phyloP scores from a whole-genome alignment of 23 red algal species.

The Gracilaria gracilis region DNA sequence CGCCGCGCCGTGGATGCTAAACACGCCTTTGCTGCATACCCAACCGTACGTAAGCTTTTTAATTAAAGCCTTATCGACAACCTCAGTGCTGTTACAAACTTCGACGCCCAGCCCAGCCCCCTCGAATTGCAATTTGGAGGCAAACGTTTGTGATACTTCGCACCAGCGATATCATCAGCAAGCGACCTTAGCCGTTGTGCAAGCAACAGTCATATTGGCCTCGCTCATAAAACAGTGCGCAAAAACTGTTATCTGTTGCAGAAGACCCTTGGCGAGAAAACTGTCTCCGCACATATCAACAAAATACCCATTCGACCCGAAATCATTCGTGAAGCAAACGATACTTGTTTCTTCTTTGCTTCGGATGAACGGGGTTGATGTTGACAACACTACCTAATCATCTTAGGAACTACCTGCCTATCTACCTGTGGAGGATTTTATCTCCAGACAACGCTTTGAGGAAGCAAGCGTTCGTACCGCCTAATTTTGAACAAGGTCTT shows the following conservation, averaged over 20 bases:
- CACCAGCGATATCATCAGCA: neutral
- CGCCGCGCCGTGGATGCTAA: neutral
- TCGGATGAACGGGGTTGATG: slow-evolving; percentile 5
- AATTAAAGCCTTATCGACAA: neutral
- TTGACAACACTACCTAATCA: slow-evolving; percentile 12
- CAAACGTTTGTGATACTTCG: neutral
- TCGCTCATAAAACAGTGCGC: too few relatives aligned
- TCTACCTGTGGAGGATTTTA: slow-evolving; percentile 18
- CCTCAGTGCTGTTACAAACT: neutral
- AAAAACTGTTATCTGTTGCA: neutral
- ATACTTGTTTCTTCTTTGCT: neutral
- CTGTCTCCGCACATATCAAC: neutral
- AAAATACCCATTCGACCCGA: neutral
- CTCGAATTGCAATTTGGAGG: neutral
- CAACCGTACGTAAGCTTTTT: neutral
- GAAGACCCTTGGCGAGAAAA: neutral
- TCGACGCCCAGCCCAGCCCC: neutral
- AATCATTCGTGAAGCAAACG: neutral
- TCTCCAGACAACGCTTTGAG: neutral
- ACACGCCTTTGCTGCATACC: neutral
- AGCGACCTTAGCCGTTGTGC: neutral
- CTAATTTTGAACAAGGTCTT: slow-evolving; percentile 3
- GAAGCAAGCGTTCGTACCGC: neutral
- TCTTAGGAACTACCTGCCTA: slow-evolving; percentile 24
- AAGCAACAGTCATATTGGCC: neutral